Percentiles rank a stretch among this genome's conserved stretches.
Conservation (phyloP, 1,139 yeast species). For the Diutina mesorugosa region DNA sequence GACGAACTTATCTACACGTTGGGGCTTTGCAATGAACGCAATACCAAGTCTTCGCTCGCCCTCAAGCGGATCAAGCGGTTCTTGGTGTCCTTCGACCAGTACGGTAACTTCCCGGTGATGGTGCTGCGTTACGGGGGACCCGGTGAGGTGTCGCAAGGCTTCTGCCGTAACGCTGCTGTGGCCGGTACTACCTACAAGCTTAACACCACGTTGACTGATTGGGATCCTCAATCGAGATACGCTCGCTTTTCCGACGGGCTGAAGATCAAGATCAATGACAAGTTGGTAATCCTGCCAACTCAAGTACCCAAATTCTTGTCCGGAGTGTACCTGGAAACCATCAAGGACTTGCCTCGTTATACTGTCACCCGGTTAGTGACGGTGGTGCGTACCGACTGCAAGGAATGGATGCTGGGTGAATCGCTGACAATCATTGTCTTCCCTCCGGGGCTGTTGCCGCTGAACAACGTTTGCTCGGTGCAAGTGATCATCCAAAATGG, state of each 20-base stretch:
- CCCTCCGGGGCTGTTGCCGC: constrained; percentile 75
- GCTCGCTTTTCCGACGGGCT: constrained; percentile 76
- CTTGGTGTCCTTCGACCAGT: constrained; percentile 76
- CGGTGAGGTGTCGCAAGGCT: constrained; percentile 93
- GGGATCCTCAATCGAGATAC: constrained; percentile 49
- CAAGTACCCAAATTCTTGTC: constrained; percentile 45
- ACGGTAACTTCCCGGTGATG: constrained; percentile 89
- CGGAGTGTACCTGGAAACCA: constrained; percentile 19
- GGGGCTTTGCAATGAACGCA: constrained; percentile 56
- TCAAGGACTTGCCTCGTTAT: constrained; percentile 25
- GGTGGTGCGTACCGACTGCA: constrained; percentile 75
- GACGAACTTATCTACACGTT: constrained; percentile 77
- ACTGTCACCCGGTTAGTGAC: constrained; percentile 68
- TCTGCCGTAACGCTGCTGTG: constrained; percentile 95
- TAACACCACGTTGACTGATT: constrained; percentile 49
- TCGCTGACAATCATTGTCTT: constrained; percentile 80
- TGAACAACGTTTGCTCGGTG: constrained; percentile 58
- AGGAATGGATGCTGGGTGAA: constrained; percentile 81
- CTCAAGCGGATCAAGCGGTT: constrained; percentile 73
- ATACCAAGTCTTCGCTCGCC: constrained; percentile 60
- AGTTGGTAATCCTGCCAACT: constrained; percentile 58
- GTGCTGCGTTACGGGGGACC: constrained; percentile 93
- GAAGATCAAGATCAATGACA: constrained; percentile 60
- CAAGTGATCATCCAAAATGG: constrained; percentile 83
- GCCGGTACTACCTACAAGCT: constrained; percentile 93